These are phyloP conservation scores for Arthrobotrys conoides DNA, from an alignment of 2,329 filamentous ascomycete species.

Conservation along the genomic window DNA sequence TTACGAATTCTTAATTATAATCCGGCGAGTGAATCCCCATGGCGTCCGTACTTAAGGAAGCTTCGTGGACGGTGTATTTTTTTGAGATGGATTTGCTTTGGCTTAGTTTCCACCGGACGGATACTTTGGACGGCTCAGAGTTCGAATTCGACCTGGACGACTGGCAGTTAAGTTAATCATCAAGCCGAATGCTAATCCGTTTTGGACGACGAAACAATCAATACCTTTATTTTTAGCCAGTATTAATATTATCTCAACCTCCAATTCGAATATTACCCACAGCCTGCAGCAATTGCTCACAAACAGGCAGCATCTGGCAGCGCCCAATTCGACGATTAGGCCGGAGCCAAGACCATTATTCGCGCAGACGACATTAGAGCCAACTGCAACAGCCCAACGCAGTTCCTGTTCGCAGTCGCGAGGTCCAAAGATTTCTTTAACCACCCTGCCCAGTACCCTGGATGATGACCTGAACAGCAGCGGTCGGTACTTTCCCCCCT, in stretches of 20 bases:
- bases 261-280: conserved; percentile 29
- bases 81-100: conserved; percentile 1
- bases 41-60: conserved; percentile 48
- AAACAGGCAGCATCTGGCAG: conserved; percentile 37
- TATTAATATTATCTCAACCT: conserved; percentile 27
- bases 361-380: conserved; percentile 10
- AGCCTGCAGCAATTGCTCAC: conserved; percentile 26
- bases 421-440: conserved; percentile 5
- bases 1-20: conserved; percentile 60
- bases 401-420: conserved; percentile 45
- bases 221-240: conserved; percentile 27
- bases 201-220: conserved; percentile 7
- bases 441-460: conserved; percentile 28
- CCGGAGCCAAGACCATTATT: conserved; percentile 30
- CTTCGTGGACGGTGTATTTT: conserved; percentile 3
- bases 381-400: conserved; percentile 52
- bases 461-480: conserved; percentile 41
- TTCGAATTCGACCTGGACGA: conserved; percentile 12
- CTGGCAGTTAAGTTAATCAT: neutral
- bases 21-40: conserved; percentile 13
- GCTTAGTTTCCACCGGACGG: neutral
- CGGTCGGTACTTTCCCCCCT: conserved; percentile 38
- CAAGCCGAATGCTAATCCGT: conserved; percentile 5
- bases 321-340: conserved; percentile 53
- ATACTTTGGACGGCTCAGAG: conserved; percentile 20